Percentiles rank a stretch among this genome's conserved stretches.
These are phyloP conservation scores for Aspergillus costaricaensis DNA, from an alignment of 2,329 filamentous ascomycete species.

Conservation along the genomic window DNA sequence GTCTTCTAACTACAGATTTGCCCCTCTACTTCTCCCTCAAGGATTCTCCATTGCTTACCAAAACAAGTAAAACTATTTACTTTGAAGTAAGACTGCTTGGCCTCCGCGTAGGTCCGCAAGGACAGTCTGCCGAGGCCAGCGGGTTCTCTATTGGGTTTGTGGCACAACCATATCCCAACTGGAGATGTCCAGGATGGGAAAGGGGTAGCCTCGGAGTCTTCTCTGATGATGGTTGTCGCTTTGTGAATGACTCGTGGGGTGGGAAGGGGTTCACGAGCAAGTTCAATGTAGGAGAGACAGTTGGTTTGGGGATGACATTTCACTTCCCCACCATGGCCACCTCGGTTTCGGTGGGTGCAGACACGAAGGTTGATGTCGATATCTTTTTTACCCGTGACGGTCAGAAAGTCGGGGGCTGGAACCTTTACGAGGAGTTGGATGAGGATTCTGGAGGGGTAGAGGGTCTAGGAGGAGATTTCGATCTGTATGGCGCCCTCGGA, in stretches of 20 bases:
- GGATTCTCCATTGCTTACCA: slow-evolving; percentile 53
- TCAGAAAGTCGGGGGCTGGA: slow-evolving; percentile 54
- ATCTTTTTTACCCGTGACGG: slow-evolving; percentile 65
- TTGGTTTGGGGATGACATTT: slow-evolving; percentile 63
- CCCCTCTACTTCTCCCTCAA: slow-evolving; percentile 58
- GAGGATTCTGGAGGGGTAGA: slow-evolving; percentile 59
- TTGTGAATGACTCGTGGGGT: slow-evolving; percentile 63
- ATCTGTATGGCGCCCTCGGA: slow-evolving; percentile 62
- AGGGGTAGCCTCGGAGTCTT: slow-evolving; percentile 63
- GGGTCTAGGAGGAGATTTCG: slow-evolving; percentile 68
- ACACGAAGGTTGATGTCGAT: slow-evolving; percentile 45
- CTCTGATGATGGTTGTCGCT: slow-evolving; percentile 63
- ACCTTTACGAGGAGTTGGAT: slow-evolving; percentile 63
- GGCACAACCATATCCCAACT: slow-evolving; percentile 63
- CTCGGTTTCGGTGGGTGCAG: slow-evolving; percentile 20
- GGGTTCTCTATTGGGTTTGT: slow-evolving; percentile 62
- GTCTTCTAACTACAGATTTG: slow-evolving; percentile 55
- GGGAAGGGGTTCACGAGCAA: slow-evolving; percentile 59
- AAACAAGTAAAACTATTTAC: slow-evolving; percentile 57
- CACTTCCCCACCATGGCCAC: slow-evolving; percentile 41
- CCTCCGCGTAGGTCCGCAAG: slow-evolving; percentile 42
- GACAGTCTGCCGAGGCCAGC: slow-evolving; percentile 43
- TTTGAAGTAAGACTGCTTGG: slow-evolving; percentile 58
- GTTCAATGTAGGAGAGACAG: slow-evolving; percentile 56
- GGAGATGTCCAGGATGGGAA: slow-evolving; percentile 65